Base-by-base conservation (phyloP, 2,329 filamentous ascomycete species). In the Fusarium oligoseptatum region DNA sequence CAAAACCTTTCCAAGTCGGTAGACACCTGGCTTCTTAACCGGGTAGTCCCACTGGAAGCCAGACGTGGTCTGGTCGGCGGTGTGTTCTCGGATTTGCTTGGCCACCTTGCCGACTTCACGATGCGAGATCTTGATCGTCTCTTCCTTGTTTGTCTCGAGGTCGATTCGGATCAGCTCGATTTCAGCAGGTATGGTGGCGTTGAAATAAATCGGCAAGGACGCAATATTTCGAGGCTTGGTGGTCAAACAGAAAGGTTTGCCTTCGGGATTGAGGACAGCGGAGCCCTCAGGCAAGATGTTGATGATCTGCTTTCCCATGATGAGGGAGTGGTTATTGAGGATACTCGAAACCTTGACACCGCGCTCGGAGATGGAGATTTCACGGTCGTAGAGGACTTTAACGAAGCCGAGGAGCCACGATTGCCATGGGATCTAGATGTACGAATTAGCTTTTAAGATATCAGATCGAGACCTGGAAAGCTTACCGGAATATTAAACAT, bases 261-360 rank as follows among this genome's bases (percentile, higher is more conserved):
- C 89, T 56, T 95, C 90, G 1, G 95, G 95, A 79, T 99, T 99
- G 72, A 99, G 87, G 58, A 95, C 88, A 15, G 95, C 97, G 58
- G 95, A 97, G 86, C 97, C 97, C 87, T 99, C 97, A 2, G 97
- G 97, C 65, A 99, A 87, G 80, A 99, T 98, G 81, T 99, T 97
- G 83, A 99, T 96, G 77, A 98, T 97, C 85, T 98, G 95, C 82
- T 95, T 97, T 80, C 97, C 97, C 84, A 98, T 89, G 74, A 99
- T 98, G 79, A 98, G 89, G 24, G 95, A 98, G 36, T 94, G 90
- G 81, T 98, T 98, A 81, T 98, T 94, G 71, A 98, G 87, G 73
- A 99, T 95, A 72, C 90, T 92, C 32, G 93, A 93, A 17, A 95
- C 91, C 81, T 97, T 97, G 81, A 99, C 96, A 80, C 92, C 94